phyloP scores from a whole-genome alignment of 768 basidiomycete genomes.

The Melanogaster broomeanus region DNA sequence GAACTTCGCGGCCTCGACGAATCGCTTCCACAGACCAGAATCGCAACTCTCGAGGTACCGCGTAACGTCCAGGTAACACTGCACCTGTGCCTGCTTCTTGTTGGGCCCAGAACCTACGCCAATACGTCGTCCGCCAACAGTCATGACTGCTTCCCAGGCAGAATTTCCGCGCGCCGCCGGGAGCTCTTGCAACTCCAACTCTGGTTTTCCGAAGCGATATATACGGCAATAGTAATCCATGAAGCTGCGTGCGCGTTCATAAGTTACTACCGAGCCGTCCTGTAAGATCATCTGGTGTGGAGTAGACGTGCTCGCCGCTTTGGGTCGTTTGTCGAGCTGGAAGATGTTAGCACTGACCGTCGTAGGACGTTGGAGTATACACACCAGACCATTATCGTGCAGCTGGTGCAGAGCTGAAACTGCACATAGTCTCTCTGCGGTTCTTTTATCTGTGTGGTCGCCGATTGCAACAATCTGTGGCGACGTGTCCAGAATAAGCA shows the following conservation, averaged over 20 bases:
- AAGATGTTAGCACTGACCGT: not conserved
- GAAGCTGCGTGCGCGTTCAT: conserved; percentile 80
- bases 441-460: conserved; percentile 56
- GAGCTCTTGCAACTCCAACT: conserved; percentile 54
- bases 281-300: conserved; percentile 44
- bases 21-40: conserved; percentile 74
- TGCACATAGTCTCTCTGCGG: conserved; percentile 75
- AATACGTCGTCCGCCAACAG: conserved; percentile 75
- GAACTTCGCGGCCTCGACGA: conserved; percentile 56
- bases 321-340: conserved; percentile 33
- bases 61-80: conserved; percentile 86
- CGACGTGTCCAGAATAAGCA: conserved; percentile 27
- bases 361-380: conserved; percentile 27
- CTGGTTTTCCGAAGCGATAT: conserved; percentile 73
- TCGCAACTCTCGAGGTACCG: conserved; percentile 88
- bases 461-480: conserved; percentile 58
- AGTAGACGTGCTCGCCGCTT: conserved; percentile 4
- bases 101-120: conserved; percentile 69
- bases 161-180: conserved; percentile 21
- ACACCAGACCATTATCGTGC: conserved; percentile 59
- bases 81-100: conserved; percentile 73
- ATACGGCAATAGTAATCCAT: conserved; percentile 94
- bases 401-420: conserved; percentile 75
- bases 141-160: conserved; percentile 74
- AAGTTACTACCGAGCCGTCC: conserved; percentile 62